Conservation (phyloP, 1,284 basidiomycete species). For the Cutaneotrichosporon mucoides region DNA sequence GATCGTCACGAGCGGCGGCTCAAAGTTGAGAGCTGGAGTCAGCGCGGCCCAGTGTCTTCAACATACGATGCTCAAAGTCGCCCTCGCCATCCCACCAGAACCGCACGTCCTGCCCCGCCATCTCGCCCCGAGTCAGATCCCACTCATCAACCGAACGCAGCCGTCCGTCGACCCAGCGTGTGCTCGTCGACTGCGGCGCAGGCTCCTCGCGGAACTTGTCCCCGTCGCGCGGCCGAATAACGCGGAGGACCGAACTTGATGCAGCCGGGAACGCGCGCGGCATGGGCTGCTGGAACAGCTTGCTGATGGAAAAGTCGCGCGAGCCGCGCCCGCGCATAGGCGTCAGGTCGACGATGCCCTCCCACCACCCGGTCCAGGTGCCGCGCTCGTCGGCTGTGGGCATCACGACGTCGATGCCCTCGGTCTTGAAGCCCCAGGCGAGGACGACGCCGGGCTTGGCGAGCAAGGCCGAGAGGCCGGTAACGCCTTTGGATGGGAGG, state of each 20-base stretch:
- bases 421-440: constrained; percentile 67
- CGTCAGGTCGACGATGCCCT: constrained; percentile 75
- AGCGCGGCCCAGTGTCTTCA: neutral
- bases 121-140: constrained; percentile 23
- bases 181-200: neutral
- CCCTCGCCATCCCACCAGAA: constrained; percentile 50
- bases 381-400: constrained; percentile 24
- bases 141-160: constrained; percentile 26
- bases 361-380: constrained; percentile 68
- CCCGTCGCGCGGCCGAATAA: constrained; percentile 26
- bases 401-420: constrained; percentile 46
- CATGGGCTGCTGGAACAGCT: constrained; percentile 66
- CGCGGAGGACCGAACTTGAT: constrained; percentile 50
- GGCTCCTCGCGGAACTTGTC: neutral
- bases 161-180: constrained; percentile 34
- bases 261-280: constrained; percentile 57
- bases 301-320: constrained; percentile 72
- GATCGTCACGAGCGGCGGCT: constrained; percentile 58
- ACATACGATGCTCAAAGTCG: constrained; percentile 49
- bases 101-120: constrained; percentile 31
- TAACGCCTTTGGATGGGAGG: constrained; percentile 85
- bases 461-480: constrained; percentile 79
- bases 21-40: constrained; percentile 22
- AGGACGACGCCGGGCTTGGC: constrained; percentile 85
- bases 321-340: constrained; percentile 52